Percentiles rank a stretch among this genome's conserved stretches.
phyloP scores from a whole-genome alignment of 1,284 basidiomycete genomes.

The Malassezia vespertilionis region DNA sequence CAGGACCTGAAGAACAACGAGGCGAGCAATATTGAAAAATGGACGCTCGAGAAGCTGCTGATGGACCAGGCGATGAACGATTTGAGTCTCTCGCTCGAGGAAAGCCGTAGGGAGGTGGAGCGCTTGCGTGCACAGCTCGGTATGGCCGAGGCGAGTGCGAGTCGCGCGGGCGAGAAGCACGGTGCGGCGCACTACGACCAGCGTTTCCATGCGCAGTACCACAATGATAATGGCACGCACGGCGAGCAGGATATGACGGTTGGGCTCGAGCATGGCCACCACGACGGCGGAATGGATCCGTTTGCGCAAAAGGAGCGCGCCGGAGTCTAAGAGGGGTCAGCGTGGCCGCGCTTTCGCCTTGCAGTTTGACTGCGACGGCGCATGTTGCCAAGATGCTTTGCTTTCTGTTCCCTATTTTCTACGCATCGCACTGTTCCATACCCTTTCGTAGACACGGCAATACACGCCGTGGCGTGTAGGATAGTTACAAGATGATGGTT shows the following conservation, averaged over 20 bases:
- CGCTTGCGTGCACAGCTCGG: conserved; percentile 30
- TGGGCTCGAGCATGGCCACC: conserved; percentile 9
- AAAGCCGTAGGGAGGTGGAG: conserved; percentile 26
- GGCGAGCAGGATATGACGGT: conserved; percentile 11
- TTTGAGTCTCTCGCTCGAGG: conserved; percentile 35
- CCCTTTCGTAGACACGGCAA: too few species aligned
- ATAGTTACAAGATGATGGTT: too few species aligned
- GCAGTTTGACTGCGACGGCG: too few species aligned
- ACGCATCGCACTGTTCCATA: too few species aligned
- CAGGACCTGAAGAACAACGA: conserved; percentile 80
- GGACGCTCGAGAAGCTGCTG: conserved; percentile 81
- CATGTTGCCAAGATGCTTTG: too few species aligned
- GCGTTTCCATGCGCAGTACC: conserved; percentile 13
- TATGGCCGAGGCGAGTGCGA: conserved; percentile 10
- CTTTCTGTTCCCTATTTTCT: too few species aligned
- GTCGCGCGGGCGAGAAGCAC: background rate
- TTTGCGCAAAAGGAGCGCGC: conserved; percentile 6
- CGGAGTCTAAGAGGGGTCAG: too few species aligned
- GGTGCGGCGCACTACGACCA: conserved; percentile 5
- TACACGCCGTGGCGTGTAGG: too few species aligned
- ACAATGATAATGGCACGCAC: conserved; percentile 4
- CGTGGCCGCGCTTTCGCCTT: too few species aligned
- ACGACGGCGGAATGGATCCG: conserved; percentile 1
- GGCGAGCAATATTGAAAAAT: conserved; percentile 71
- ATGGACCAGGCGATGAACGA: conserved; percentile 63